Evolutionary conservation across 177 flowering plant genomes (phyloP), one percentile per base, ranked within the genome.

Genomic region (Vitis hybrid): DNA sequence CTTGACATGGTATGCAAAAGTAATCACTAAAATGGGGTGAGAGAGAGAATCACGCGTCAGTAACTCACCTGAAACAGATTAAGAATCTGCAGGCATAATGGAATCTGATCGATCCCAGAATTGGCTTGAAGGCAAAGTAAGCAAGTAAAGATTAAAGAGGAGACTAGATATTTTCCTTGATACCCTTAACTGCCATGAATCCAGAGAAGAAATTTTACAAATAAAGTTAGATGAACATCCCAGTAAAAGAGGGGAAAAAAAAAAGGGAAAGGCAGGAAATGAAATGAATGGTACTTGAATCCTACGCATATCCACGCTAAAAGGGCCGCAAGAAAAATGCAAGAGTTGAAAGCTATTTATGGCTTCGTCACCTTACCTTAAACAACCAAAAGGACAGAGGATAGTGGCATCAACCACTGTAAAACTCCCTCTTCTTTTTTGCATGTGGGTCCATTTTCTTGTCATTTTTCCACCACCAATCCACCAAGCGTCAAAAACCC

Each of bases 21-120:
- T 45, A 45, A n/a, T 48, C 26, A 66, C 19, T 30, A 30, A 15
- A 21, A 6, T 54, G 14, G 56, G 11, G 55, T 58, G 19, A 52
- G 14, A 7, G 18, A 10, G 4, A n/a, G 48, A 51, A 54, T 12
- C 51, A 60, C 14, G 54, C 14, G 51, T 14, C 59, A 58, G 65
- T 48, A 62, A 66, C 63, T 67, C 48, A 67, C 79, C 75, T 13
- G 64, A 58, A 74, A 72, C 50, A 63, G 69, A 51, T 56, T 15
- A 74, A 72, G 73, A 77, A 63, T 77, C 75, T 63, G 76, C 74
- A 58, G 72, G 68, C 56, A 51, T 62, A 67, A 19, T 39, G 64
- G 72, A 73, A 78, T 73, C 75, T 30, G 74, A 62, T 39, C 66
- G 79, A 70, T 58, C 75, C 71, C 70, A 64, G 67, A 76, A 64